A percentile compares a stretch with the other conserved stretches of the same genome.
Conservation (phyloP, 768 basidiomycete genomes). For the Hypholoma fasciculare region DNA sequence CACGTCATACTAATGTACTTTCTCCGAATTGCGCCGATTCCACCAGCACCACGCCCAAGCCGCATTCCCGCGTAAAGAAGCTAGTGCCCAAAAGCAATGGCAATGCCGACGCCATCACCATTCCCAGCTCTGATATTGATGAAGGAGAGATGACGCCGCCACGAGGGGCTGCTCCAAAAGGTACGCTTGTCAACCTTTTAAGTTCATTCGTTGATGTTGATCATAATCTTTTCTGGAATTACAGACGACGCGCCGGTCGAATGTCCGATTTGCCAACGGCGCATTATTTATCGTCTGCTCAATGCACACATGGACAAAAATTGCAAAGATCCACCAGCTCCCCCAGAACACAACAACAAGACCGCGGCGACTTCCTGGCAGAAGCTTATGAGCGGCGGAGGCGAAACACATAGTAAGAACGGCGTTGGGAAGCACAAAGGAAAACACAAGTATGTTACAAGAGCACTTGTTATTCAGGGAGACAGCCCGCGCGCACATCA, state of each 20-base stretch:
- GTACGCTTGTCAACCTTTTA: conserved; percentile 8
- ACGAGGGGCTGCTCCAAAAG: conserved; percentile 14
- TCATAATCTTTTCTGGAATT: not conserved
- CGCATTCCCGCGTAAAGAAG: conserved; percentile 20
- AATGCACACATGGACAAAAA: conserved; percentile 68
- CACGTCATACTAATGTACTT: conserved; percentile 10
- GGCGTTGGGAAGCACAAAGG: conserved; percentile 26
- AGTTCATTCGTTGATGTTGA: not conserved
- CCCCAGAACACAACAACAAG: conserved; percentile 5
- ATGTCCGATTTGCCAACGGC: conserved; percentile 64
- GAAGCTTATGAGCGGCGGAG: conserved; percentile 41
- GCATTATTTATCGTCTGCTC: conserved; percentile 46
- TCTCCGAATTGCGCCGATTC: conserved; percentile 2
- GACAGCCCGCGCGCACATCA: not conserved
- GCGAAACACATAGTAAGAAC: conserved; percentile 35
- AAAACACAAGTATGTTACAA: conserved; percentile 30
- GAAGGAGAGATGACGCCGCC: conserved; percentile 27
- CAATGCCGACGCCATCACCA: conserved; percentile 9
- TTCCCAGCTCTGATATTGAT: conserved; percentile 37
- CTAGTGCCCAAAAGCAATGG: conserved; percentile 13
- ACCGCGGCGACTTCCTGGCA: conserved; percentile 38
- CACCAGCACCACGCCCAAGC: conserved; percentile 10
- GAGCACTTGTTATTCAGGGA: conserved; percentile 4
- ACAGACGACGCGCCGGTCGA: conserved; percentile 41
- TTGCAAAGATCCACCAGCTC: conserved; percentile 39